Evolutionary conservation across 1,284 basidiomycete species (phyloP).

Genomic region (Phlebopus sp.): DNA sequence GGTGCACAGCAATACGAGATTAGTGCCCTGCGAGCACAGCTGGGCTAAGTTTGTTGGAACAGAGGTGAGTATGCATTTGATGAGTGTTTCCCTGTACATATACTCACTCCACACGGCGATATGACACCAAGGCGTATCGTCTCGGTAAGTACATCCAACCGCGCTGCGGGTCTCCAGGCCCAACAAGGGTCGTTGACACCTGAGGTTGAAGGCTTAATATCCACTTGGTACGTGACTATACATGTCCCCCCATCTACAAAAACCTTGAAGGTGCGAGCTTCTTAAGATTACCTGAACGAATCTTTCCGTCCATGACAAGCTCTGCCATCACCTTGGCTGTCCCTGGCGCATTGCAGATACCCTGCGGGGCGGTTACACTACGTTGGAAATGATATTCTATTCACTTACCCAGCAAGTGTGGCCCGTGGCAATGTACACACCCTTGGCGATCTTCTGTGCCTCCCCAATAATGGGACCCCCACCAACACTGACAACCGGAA

Average conservation of each 20-base stretch:
- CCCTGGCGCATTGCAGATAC: constrained; percentile 71
- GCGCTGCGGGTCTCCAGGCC: no score
- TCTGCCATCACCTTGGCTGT: constrained; percentile 61
- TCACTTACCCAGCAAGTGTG: constrained; percentile 65
- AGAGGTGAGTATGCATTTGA: no score
- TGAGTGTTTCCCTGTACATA: no score
- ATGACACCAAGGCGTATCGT: no score
- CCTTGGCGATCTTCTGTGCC: constrained; percentile 45
- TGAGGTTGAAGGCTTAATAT: not conserved
- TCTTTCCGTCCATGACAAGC: constrained; percentile 55
- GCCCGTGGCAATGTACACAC: constrained; percentile 61
- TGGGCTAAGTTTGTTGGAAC: no score
- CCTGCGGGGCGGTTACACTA: constrained; percentile 38
- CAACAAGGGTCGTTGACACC: not conserved
- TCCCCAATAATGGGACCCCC: constrained; percentile 64
- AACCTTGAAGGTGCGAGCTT: constrained; percentile 45
- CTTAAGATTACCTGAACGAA: constrained; percentile 48
- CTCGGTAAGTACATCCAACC: no score
- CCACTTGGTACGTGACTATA: not conserved
- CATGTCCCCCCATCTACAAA: constrained; percentile 21
- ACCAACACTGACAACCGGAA: constrained; percentile 51
- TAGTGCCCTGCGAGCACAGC: no score
- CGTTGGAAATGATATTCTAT: not conserved
- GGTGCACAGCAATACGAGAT: no score
- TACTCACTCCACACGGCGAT: no score